A percentile compares a stretch with the other conserved stretches of the same genome.
These are phyloP conservation scores for Xylaria sp. DNA, from an alignment of 2,329 filamentous ascomycete species.

Conservation along the genomic window DNA sequence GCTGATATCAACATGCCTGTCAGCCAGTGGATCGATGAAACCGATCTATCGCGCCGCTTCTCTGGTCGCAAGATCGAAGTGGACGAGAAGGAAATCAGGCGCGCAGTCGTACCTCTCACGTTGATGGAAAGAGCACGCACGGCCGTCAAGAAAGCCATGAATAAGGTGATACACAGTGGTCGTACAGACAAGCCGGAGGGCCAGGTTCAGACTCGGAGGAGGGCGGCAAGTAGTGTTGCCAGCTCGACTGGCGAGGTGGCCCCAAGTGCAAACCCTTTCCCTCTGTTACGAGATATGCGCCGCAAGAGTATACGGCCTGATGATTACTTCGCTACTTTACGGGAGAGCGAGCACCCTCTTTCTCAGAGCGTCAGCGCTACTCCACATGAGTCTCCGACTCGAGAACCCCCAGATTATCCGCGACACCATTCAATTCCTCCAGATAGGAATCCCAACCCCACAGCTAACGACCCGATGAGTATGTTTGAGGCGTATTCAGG, in stretches of 20 bases:
- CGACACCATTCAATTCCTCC: conserved; percentile 55
- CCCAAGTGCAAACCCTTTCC: conserved; percentile 59
- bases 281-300: conserved; percentile 64
- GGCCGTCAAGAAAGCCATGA: conserved; percentile 75
- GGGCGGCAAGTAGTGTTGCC: conserved; percentile 71
- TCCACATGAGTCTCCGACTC: conserved; percentile 63
- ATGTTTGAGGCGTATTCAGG: conserved; percentile 54
- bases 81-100: conserved; percentile 88
- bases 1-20: conserved; percentile 76
- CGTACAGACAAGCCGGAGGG: conserved; percentile 68
- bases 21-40: conserved; percentile 89
- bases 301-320: conserved; percentile 66
- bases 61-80: conserved; percentile 91
- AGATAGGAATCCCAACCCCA: conserved; percentile 51
- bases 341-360: conserved; percentile 74
- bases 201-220: conserved; percentile 63
- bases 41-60: conserved; percentile 81
- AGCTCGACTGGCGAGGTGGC: conserved; percentile 71
- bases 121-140: conserved; percentile 87
- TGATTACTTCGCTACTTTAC: conserved; percentile 63
- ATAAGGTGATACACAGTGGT: conserved; percentile 71
- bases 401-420: conserved; percentile 49
- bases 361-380: conserved; percentile 79
- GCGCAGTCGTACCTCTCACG: conserved; percentile 88
- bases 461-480: conserved; percentile 50